These are phyloP conservation scores for Cladophialophora carrionii DNA, from an alignment of 2,329 filamentous ascomycete species.

Conservation along the genomic window DNA sequence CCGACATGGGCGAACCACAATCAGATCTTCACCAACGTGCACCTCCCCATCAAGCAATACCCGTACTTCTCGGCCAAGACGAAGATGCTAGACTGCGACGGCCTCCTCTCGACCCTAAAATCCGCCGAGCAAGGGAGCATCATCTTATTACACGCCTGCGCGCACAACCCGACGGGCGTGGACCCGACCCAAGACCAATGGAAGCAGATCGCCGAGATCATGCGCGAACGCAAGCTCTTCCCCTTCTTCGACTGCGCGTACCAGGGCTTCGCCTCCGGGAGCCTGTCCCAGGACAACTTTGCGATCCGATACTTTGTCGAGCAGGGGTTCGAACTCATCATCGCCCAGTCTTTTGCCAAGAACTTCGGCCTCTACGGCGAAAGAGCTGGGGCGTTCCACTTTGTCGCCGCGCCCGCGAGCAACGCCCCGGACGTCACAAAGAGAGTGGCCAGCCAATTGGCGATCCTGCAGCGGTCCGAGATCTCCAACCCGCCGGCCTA, in stretches of 20 bases:
- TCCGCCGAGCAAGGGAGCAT: constrained; percentile 77
- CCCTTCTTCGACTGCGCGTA: constrained; percentile 99
- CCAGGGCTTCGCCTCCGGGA: constrained; percentile 90
- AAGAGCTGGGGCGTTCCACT: constrained; percentile 94
- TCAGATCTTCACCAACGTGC: constrained; percentile 95
- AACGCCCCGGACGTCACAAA: constrained; percentile 64
- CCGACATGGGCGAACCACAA: constrained; percentile 99
- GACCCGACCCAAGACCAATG: constrained; percentile 94
- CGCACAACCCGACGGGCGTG: constrained; percentile 97
- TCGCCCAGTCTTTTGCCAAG: constrained; percentile 66
- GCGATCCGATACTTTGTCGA: constrained; percentile 94
- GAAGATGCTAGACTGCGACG: constrained; percentile 87
- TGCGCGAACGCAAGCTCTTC: constrained; percentile 81
- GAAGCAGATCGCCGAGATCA: constrained; percentile 80
- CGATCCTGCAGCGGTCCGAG: constrained; percentile 93
- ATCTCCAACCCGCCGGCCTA: constrained; percentile 97
- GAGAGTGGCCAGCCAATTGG: constrained; percentile 82
- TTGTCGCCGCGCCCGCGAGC: constrained; percentile 73
- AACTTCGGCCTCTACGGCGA: constrained; percentile 88
- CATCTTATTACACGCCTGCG: constrained; percentile 90
- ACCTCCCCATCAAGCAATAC: constrained; percentile 76
- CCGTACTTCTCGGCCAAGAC: constrained; percentile 92
- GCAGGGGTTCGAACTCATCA: constrained; percentile 75
- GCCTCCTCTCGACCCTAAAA: constrained; percentile 74
- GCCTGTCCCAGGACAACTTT: constrained; percentile 80